Evolutionary conservation across 106 monocot genomes (phyloP), one percentile per base, ranked within the genome.

Genomic region (Phalaenopsis equestris): DNA sequence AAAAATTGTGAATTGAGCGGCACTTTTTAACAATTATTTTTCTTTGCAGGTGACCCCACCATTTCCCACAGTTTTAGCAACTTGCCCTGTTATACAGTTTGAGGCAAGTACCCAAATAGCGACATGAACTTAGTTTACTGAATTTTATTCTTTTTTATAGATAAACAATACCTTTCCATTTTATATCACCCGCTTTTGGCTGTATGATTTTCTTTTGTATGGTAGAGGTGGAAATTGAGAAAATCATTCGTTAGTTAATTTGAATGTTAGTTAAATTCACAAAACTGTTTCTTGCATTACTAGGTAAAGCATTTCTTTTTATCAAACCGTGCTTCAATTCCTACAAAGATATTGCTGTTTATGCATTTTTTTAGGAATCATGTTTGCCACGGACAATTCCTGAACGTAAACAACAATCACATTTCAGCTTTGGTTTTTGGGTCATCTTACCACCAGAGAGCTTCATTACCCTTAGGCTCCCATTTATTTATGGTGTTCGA

Each of bases 391-490:
- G 80, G 80, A 86, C 88, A 67, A 81, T 84, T 75, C 46, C 72
- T 3, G 76, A 86, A 48, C 83, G 47, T 37, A 87, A 91, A 77
- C 82, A 83, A 56, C 87, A 93, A 74, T 87, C 87, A 58, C 78
- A 38, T 41, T 99, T 99, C 77, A 89, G 87, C 68, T 67, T 91
- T 82, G 93, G 85, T 77, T 89, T 86, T 75, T 86, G 56, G 70
- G 87, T 95, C 78, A 87, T 93, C 56, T 81, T 99, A 79, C 99
- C 99, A 76, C 91, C 99, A 8, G 93, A 93, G 67, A 99, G 99
- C 83, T 95, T 95, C 84, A 82, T 95, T 80, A 81, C 91, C 61
- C 68, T 99, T 41, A 91, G 89, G 57, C 86, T 99, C 24, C 95
- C 99, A 75, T 99, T 99, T 84, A 83, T 99, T 42, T 99, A 95